These are phyloP conservation scores for Dendrothele bispora DNA, from an alignment of 768 basidiomycete genomes.

Conservation along the genomic window DNA sequence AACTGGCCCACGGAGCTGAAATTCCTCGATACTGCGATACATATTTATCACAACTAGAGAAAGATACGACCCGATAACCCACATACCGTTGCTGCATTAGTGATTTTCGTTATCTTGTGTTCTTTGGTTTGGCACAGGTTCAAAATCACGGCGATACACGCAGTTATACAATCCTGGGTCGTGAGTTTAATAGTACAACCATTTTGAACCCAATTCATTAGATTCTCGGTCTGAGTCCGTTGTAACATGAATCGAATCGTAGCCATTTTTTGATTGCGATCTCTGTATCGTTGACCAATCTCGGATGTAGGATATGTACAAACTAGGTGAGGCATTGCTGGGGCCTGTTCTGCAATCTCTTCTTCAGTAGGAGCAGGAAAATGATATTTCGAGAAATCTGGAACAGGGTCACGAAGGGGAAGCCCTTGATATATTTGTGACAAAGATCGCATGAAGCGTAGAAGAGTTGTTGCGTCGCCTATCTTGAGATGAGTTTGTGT, in stretches of 20 bases:
- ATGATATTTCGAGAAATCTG: conserved; percentile 14
- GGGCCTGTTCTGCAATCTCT: conserved; percentile 11
- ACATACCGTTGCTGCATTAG: conserved; percentile 28
- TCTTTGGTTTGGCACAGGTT: conserved; percentile 13
- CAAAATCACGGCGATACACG: conserved; percentile 22
- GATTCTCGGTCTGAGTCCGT: neutral
- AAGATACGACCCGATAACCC: neutral
- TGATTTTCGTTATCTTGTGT: conserved; percentile 16
- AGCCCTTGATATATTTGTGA: conserved; percentile 28
- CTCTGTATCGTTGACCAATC: conserved; percentile 14
- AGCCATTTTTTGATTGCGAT: conserved; percentile 11
- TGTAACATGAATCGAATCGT: conserved; percentile 12
- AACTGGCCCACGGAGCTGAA: conserved; percentile 16
- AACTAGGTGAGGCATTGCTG: conserved; percentile 25
- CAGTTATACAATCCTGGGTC: conserved; percentile 29
- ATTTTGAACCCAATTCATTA: conserved; percentile 9
- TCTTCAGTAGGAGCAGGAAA: conserved; percentile 5
- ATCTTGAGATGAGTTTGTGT: neutral
- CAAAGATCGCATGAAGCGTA: conserved; percentile 26
- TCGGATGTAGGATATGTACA: conserved; percentile 15
- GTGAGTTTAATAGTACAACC: conserved; percentile 17
- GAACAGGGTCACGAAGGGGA: conserved; percentile 9
- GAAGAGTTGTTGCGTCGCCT: conserved; percentile 29
- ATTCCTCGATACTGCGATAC: conserved; percentile 17
- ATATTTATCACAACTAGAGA: neutral